Base-by-base conservation (phyloP, 179 eudicot species). In the Heliamphora pulchella region DNA sequence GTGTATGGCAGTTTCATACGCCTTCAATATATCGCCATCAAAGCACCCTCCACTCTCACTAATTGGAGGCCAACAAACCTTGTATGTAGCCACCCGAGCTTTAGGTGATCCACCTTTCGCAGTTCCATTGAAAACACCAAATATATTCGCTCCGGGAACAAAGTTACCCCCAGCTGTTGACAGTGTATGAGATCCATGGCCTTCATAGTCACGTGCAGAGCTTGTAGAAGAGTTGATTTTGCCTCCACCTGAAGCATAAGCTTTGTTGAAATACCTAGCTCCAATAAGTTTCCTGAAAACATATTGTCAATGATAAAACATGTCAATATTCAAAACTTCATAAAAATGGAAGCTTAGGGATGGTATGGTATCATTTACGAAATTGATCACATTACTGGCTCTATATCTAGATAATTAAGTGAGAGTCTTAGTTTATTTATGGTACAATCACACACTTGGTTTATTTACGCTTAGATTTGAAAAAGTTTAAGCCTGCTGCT, bases 251-350 rank as follows among this genome's bases (percentile, higher is more conserved):
- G 82, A 76, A 0, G 10, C 31, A 59, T 79, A 87, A 2, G 87
- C 94, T 82, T 84, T 82, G 84, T 73, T 80, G 86, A 80, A 91
- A 84, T 87, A 85, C 81, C 89, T 88, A 0, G 92, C 94, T 1
- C 96, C 97, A 43, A 93, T 92, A 2, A 92, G 87, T 77, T 92
- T 91, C 66, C 78, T 75, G 6, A 31, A 15, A 31, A 57, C 31
- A 31, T 31, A 31, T 31, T 31, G 31, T 31, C 31, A 31, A 31
- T 31, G 31, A 31, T 31, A 31, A 31, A 31, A 31, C 31, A 31
- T 31, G 31, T 31, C 31, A 31, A 31, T 31, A 31, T 31, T 31
- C 31, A 31, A 31, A 31, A 31, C 31, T 31, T 31, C 31, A 31
- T 31, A 31, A 31, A 31, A 31, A 31, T 31, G 31, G 31, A 31